A percentile compares a stretch with the other conserved stretches of the same genome.
Evolutionary conservation across 768 basidiomycete species (phyloP).

Genomic region (Pilatotrama ljubarskyi): DNA sequence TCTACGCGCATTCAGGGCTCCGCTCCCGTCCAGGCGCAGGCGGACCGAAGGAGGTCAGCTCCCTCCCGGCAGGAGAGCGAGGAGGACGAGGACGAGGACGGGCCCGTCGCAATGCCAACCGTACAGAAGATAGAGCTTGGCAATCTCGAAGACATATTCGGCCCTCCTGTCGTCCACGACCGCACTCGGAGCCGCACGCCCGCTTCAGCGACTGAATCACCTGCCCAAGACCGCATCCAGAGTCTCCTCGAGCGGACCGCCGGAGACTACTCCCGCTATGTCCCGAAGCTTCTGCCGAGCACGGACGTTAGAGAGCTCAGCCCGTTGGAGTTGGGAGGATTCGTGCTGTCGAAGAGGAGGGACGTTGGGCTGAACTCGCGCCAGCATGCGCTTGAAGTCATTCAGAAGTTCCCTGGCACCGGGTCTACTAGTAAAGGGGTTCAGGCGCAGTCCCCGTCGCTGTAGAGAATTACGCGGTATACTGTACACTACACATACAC

Average conservation of each 20-base stretch:
- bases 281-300: conserved; percentile 33
- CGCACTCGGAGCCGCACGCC: neutral
- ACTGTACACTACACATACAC: conserved; percentile 19
- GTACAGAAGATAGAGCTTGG: conserved; percentile 1
- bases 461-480: neutral
- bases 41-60: no score
- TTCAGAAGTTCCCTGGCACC: conserved; percentile 4
- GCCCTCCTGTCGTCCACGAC: neutral
- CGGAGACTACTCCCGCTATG: conserved; percentile 54
- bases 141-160: conserved; percentile 21
- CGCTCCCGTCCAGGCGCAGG: neutral
- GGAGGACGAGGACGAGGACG: neutral
- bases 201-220: neutral
- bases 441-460: neutral
- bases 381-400: conserved; percentile 34
- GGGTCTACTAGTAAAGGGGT: neutral
- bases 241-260: conserved; percentile 38
- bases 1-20: neutral
- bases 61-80: neutral
- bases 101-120: neutral
- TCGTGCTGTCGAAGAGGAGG: conserved; percentile 44
- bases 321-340: conserved; percentile 43
- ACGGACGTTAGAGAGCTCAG: conserved; percentile 35
- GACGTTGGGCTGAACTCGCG: conserved; percentile 44
- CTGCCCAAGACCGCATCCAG: conserved; percentile 29